These are phyloP conservation scores for Camellia japonica DNA, from an alignment of 148 eudicot species.

Conservation along the genomic window DNA sequence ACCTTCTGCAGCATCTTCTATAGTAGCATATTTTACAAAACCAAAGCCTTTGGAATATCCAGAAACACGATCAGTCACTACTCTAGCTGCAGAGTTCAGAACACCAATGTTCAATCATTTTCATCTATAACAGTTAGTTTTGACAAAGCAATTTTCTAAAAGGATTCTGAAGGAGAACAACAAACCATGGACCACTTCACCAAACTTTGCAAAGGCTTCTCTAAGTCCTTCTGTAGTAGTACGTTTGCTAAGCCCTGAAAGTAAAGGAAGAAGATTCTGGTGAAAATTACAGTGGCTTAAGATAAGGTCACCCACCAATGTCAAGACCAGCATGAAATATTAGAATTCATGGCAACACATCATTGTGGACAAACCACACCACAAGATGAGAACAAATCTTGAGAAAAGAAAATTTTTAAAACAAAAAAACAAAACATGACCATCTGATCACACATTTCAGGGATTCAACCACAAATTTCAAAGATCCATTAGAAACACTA, in stretches of 20 bases:
- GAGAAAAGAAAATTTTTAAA: not conserved
- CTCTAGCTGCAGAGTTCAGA: slow-evolving; percentile 62
- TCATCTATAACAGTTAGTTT: not conserved
- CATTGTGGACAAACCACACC: not conserved
- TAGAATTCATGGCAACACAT: not conserved
- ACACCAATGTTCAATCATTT: not conserved
- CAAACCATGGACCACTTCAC: slow-evolving; percentile 27
- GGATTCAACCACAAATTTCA: not conserved
- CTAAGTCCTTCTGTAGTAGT: slow-evolving; percentile 29
- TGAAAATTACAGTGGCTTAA: not conserved
- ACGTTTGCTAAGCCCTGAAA: slow-evolving; percentile 32
- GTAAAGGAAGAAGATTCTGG: not conserved
- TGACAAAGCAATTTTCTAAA: not conserved
- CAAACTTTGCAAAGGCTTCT: slow-evolving; percentile 23
- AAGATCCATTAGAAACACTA: not conserved
- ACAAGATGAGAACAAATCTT: not conserved
- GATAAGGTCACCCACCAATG: not conserved
- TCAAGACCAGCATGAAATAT: slow-evolving; percentile 2
- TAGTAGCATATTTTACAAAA: slow-evolving; percentile 67
- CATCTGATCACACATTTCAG: not conserved
- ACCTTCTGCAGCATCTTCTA: slow-evolving; percentile 71
- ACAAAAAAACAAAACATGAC: not conserved
- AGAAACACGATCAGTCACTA: slow-evolving; percentile 77
- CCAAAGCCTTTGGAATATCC: slow-evolving; percentile 88
- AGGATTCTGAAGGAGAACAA: not conserved